Conservation (phyloP, 1,284 basidiomycete species). For the Filobasidium uniguttulatum region DNA sequence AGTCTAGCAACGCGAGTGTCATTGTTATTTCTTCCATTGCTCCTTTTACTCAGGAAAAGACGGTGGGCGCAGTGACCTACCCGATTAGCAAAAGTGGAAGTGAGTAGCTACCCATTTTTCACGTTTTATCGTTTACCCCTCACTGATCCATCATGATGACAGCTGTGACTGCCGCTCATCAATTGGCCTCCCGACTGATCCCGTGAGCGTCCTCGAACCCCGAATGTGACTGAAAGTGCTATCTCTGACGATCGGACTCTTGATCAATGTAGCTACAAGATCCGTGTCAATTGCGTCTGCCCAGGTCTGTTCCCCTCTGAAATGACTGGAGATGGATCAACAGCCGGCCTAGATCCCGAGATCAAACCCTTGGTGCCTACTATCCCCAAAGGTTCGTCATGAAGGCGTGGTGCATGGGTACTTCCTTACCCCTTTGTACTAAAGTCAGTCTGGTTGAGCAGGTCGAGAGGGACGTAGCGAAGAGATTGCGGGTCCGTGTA, state of each 20-base stretch:
- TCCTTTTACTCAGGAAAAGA: constrained; percentile 27
- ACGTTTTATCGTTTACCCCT: too few species aligned
- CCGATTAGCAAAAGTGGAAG: constrained; percentile 29
- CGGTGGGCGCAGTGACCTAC: constrained; percentile 27
- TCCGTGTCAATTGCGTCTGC: constrained; percentile 27
- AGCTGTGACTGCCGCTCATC: constrained; percentile 23
- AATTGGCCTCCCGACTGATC: constrained; percentile 24
- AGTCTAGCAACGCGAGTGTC: constrained; percentile 28
- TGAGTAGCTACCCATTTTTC: constrained; percentile 16
- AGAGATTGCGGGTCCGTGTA: constrained; percentile 33
- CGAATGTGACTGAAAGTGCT: too few species aligned
- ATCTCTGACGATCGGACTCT: too few species aligned
- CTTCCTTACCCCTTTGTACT: too few species aligned
- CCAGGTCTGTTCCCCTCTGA: constrained; percentile 31
- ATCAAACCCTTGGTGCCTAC: constrained; percentile 18
- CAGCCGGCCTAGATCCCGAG: constrained; percentile 14
- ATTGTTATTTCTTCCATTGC: constrained; percentile 33
- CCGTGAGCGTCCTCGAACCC: constrained; percentile 24
- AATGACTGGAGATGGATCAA: constrained; percentile 26
- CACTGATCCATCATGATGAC: too few species aligned
- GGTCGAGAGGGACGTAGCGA: constrained; percentile 29
- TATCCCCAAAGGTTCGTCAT: constrained; percentile 25
- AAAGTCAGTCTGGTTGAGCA: constrained; percentile 1
- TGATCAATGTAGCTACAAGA: constrained; percentile 31
- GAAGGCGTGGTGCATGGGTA: neutral